Evolutionary conservation across 2,329 filamentous ascomycete genomes (phyloP).

Genomic region (Exophiala sideris): DNA sequence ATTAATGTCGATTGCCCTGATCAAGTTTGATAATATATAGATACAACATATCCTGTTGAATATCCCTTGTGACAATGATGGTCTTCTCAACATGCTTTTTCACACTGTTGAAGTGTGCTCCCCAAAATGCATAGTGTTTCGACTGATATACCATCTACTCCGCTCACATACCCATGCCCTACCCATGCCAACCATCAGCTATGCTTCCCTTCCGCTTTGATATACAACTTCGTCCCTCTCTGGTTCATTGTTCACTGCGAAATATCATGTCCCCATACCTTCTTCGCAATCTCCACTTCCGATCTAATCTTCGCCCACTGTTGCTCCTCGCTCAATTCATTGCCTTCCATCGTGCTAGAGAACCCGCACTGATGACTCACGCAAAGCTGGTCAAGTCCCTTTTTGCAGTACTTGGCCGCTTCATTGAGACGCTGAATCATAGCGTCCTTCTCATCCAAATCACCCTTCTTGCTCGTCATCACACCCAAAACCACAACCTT

Average conservation of each 20-base stretch:
- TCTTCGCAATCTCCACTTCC: conserved; percentile 56
- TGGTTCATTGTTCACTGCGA: conserved; percentile 5
- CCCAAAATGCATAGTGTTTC: neutral
- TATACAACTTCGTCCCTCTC: neutral
- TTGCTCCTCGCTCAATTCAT: conserved; percentile 55
- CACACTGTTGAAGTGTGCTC: conserved; percentile 1
- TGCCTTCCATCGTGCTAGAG: conserved; percentile 54
- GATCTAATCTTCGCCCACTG: conserved; percentile 57
- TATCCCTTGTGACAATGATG: no score
- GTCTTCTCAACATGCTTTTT: neutral
- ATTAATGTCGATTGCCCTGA: no score
- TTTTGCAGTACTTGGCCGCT: conserved; percentile 48
- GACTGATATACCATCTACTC: neutral
- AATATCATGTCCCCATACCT: conserved; percentile 54
- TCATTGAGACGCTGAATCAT: conserved; percentile 45
- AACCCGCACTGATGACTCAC: conserved; percentile 59
- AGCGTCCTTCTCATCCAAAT: conserved; percentile 49
- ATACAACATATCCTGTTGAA: no score
- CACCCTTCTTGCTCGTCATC: conserved; percentile 57
- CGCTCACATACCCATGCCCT: neutral
- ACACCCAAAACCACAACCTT: conserved; percentile 57
- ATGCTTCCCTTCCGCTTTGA: neutral
- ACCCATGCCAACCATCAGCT: neutral
- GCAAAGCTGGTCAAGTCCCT: conserved; percentile 54
- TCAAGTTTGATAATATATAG: no score